These are phyloP conservation scores for Diaporthe sp. DNA, from an alignment of 2,329 filamentous ascomycete species.

Conservation along the genomic window DNA sequence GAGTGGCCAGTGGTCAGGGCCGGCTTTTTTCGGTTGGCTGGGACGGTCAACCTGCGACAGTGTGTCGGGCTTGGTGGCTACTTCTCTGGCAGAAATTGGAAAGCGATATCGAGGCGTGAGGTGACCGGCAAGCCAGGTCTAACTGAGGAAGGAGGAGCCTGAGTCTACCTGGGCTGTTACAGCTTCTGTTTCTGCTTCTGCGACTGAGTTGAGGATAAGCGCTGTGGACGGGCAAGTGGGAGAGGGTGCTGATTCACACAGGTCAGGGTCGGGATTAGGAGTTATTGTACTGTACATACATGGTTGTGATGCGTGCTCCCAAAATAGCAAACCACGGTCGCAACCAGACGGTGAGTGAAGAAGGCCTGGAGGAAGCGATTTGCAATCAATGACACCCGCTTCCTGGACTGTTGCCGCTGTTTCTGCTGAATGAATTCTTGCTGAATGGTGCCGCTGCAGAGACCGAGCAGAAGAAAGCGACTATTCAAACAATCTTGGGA, in stretches of 20 bases:
- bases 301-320: constrained; percentile 13
- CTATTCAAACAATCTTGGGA: constrained; percentile 27
- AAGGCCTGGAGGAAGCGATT: background rate
- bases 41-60: constrained; percentile 12
- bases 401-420: constrained; percentile 2
- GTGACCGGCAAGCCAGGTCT: constrained; percentile 11
- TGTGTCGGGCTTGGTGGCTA: constrained; percentile 19
- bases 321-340: constrained; percentile 25
- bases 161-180: constrained; percentile 26
- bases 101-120: constrained; percentile 7
- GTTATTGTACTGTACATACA: constrained; percentile 22
- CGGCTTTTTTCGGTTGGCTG: constrained; percentile 6
- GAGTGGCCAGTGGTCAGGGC: background rate
- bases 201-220: constrained; percentile 13
- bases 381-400: constrained; percentile 7
- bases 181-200: constrained; percentile 29
- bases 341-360: constrained; percentile 20
- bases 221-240: constrained; percentile 4
- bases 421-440: background rate
- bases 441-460: constrained; percentile 22
- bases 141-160: constrained; percentile 10
- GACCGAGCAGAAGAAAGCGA: constrained; percentile 17
- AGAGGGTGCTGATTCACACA: constrained; percentile 23
- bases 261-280: constrained; percentile 23
- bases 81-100: constrained; percentile 11